Percentiles rank a stretch among this genome's conserved stretches.
phyloP scores from a whole-genome alignment of 441 rosid genomes.

The Aquilaria agallochum region DNA sequence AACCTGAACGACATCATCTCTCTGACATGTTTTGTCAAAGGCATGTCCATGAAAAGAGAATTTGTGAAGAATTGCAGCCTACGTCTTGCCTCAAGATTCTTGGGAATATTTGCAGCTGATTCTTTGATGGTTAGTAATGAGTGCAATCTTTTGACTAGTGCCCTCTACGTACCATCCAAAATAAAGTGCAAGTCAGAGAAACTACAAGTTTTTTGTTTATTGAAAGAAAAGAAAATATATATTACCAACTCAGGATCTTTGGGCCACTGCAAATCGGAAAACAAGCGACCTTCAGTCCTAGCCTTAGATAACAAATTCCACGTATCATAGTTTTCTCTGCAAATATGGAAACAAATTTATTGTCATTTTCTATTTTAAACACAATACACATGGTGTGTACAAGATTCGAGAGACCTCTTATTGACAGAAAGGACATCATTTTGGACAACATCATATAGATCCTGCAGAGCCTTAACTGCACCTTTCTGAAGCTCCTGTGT shows the following conservation, averaged over 20 bases:
- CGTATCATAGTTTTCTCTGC: conserved; percentile 72
- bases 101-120: conserved; percentile 86
- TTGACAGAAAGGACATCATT: conserved; percentile 68
- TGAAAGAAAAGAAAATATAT: conserved; percentile 17
- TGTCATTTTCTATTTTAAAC: not conserved
- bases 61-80: conserved; percentile 92
- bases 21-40: conserved; percentile 71
- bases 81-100: conserved; percentile 91
- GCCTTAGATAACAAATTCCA: conserved; percentile 82
- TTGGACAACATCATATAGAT: conserved; percentile 92
- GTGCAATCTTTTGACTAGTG: conserved; percentile 75
- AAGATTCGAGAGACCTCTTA: conserved; percentile 57
- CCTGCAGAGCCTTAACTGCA: conserved; percentile 91
- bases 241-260: conserved; percentile 79
- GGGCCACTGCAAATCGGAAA: conserved; percentile 94
- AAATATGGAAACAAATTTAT: conserved; percentile 17
- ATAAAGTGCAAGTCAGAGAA: conserved; percentile 10
- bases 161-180: conserved; percentile 49
- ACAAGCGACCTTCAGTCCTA: conserved; percentile 81
- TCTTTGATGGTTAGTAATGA: conserved; percentile 91
- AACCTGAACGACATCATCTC: conserved; percentile 92
- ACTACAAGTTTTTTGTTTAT: not conserved
- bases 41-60: conserved; percentile 95
- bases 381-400: conserved; percentile 6
- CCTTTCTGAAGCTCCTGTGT: conserved; percentile 72